phyloP scores from a whole-genome alignment of 441 rosid species.

The Flueggea neowawraea region DNA sequence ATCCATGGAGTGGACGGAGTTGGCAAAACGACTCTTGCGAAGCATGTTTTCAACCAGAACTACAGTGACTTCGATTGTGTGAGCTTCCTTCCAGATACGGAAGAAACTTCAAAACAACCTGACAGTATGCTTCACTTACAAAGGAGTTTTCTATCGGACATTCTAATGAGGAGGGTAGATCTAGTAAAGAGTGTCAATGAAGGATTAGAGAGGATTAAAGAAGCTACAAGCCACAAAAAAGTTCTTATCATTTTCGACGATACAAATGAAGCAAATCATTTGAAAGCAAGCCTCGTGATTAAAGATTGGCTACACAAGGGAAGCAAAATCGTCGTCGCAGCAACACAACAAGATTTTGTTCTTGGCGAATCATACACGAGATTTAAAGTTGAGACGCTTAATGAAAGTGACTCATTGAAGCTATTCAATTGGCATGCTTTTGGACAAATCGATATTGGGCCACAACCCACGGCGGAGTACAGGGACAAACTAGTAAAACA shows the following conservation, averaged over 20 bases:
- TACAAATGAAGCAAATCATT: background rate
- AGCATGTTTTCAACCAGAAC: background rate
- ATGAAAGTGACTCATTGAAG: slow-evolving; percentile 4
- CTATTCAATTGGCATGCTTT: slow-evolving; percentile 16
- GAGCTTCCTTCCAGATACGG: slow-evolving; percentile 9
- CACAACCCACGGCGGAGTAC: background rate
- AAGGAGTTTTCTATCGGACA: slow-evolving; percentile 4
- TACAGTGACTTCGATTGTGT: background rate
- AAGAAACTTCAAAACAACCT: slow-evolving; percentile 2
- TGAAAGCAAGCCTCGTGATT: background rate
- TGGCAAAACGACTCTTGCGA: slow-evolving; percentile 10
- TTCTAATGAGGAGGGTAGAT: background rate
- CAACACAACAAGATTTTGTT: background rate
- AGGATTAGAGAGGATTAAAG: background rate
- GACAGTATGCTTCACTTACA: slow-evolving; percentile 6
- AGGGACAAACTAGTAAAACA: background rate
- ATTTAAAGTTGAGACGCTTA: background rate
- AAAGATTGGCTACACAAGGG: slow-evolving; percentile 11
- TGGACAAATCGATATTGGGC: background rate
- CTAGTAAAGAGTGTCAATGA: background rate
- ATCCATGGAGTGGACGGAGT: slow-evolving; percentile 16
- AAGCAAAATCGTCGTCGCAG: slow-evolving; percentile 8
- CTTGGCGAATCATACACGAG: background rate
- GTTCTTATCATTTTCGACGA: slow-evolving; percentile 13
- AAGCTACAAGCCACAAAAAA: background rate